phyloP scores from a whole-genome alignment of 345 rosid genomes.

The Populus davidiana region DNA sequence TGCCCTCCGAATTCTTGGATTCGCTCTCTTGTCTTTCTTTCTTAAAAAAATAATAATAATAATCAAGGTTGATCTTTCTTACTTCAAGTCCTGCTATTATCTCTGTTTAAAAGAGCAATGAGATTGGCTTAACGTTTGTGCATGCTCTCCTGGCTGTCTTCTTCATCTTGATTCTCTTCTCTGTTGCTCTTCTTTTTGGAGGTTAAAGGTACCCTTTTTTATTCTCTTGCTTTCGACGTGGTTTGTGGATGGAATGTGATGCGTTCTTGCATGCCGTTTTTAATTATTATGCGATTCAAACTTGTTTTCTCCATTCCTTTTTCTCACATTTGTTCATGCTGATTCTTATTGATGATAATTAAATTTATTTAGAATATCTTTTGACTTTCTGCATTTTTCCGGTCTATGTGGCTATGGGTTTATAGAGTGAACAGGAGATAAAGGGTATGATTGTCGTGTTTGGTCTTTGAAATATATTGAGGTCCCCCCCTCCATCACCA shows the following conservation, averaged over 20 bases:
- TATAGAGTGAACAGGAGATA: background rate
- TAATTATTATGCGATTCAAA: background rate
- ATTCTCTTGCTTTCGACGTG: background rate
- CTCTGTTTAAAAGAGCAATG: slow-evolving; percentile 26
- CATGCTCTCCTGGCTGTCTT: background rate
- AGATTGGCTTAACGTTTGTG: background rate
- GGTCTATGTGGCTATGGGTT: background rate
- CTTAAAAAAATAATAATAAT: background rate
- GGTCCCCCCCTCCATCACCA: background rate
- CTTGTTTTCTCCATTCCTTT: background rate
- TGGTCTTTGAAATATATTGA: background rate
- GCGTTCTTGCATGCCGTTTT: background rate
- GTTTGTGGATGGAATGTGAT: background rate
- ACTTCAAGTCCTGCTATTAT: slow-evolving; percentile 12
- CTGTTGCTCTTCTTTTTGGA: slow-evolving; percentile 10
- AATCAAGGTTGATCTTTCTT: background rate
- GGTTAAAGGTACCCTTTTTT: background rate
- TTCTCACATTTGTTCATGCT: background rate
- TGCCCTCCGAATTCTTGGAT: slow-evolving; percentile 2
- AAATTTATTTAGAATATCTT: background rate
- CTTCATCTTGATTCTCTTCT: background rate
- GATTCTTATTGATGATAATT: background rate
- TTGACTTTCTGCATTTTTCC: background rate
- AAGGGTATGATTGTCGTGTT: background rate
- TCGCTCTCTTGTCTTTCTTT: slow-evolving; percentile 5